These are phyloP conservation scores for Botrytis fabae DNA, from an alignment of 2,329 filamentous ascomycete genomes.

Conservation along the genomic window DNA sequence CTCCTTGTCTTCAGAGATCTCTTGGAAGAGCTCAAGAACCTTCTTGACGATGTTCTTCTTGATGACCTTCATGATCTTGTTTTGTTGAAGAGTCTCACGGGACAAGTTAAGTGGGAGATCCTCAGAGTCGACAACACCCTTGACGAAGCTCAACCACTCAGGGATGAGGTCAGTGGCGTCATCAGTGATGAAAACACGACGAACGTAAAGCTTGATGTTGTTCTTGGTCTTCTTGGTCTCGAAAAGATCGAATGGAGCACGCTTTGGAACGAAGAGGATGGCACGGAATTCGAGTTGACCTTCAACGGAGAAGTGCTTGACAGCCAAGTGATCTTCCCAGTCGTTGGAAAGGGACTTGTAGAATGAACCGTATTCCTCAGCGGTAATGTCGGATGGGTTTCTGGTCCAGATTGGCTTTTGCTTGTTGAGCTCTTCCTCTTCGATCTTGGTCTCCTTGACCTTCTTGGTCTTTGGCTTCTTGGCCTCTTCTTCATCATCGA, in stretches of 20 bases:
- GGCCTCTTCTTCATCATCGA: slow-evolving; percentile 27
- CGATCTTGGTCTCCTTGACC: slow-evolving; percentile 96
- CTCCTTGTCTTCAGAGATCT: slow-evolving; percentile 99
- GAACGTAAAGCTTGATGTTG: slow-evolving; percentile 99
- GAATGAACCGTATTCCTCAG: slow-evolving; percentile 97
- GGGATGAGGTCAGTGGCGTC: slow-evolving; percentile 98
- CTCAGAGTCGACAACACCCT: slow-evolving; percentile 99
- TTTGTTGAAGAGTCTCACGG: slow-evolving; percentile 99
- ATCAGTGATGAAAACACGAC: slow-evolving; percentile 99
- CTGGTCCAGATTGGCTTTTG: slow-evolving; percentile 99
- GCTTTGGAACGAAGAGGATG: slow-evolving; percentile 99
- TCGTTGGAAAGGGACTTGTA: slow-evolving; percentile 99
- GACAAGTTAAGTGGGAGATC: slow-evolving; percentile 99
- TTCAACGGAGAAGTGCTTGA: slow-evolving; percentile 99
- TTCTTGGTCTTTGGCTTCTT: slow-evolving; percentile 78
- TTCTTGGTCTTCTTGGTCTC: slow-evolving; percentile 99
- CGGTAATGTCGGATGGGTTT: slow-evolving; percentile 91
- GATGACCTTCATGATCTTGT: slow-evolving; percentile 99
- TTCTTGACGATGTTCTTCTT: slow-evolving; percentile 99
- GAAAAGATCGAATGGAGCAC: slow-evolving; percentile 98
- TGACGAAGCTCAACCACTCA: slow-evolving; percentile 99
- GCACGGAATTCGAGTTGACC: slow-evolving; percentile 99
- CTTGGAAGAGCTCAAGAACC: slow-evolving; percentile 97
- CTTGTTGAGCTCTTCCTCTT: slow-evolving; percentile 99
- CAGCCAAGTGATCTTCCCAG: slow-evolving; percentile 98